These are phyloP conservation scores for Afroboletus lepidellus DNA, from an alignment of 1,284 basidiomycete species.

Conservation along the genomic window DNA sequence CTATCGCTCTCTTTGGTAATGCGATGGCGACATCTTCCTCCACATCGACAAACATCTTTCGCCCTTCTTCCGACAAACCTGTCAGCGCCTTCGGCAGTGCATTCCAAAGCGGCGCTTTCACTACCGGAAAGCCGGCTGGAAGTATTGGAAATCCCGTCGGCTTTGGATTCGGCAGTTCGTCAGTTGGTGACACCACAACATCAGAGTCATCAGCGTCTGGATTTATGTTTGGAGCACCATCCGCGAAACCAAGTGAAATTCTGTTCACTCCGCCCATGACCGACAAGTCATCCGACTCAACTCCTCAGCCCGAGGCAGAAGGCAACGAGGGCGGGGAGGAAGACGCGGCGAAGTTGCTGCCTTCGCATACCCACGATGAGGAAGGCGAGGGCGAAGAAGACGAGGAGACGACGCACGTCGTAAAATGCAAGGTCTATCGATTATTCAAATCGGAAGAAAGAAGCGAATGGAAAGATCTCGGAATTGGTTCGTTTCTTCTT, in stretches of 20 bases:
- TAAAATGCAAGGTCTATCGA: conserved; percentile 64
- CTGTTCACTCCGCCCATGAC: conserved; percentile 31
- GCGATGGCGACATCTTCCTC: conserved; percentile 10
- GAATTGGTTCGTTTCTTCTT: conserved; percentile 47
- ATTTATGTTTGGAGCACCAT: conserved; percentile 31
- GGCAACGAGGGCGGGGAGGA: conserved; percentile 35
- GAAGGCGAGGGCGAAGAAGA: conserved; percentile 83
- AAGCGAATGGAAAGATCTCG: conserved; percentile 58
- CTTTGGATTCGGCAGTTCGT: conserved; percentile 50
- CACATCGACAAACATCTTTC: conserved; percentile 20
- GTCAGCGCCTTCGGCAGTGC: conserved; percentile 34
- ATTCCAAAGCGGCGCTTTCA: conserved; percentile 21
- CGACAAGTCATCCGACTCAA: conserved; percentile 33
- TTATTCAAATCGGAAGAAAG: conserved; percentile 55
- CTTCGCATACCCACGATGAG: conserved; percentile 51
- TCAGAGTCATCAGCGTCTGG: conserved; percentile 19
- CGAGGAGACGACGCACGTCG: conserved; percentile 66
- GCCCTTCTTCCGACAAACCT: conserved; percentile 27
- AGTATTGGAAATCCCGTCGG: conserved; percentile 60
- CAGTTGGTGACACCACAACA: conserved; percentile 24
- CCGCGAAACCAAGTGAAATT: conserved; percentile 25
- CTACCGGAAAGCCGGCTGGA: conserved; percentile 38
- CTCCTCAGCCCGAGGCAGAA: conserved; percentile 36
- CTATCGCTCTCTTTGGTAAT: conserved; percentile 21
- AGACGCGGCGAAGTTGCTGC: conserved; percentile 34